A percentile compares a stretch with the other conserved stretches of the same genome.
These are phyloP conservation scores for Gentiana macrophylla DNA, from an alignment of 257 asterid species.

Conservation along the genomic window DNA sequence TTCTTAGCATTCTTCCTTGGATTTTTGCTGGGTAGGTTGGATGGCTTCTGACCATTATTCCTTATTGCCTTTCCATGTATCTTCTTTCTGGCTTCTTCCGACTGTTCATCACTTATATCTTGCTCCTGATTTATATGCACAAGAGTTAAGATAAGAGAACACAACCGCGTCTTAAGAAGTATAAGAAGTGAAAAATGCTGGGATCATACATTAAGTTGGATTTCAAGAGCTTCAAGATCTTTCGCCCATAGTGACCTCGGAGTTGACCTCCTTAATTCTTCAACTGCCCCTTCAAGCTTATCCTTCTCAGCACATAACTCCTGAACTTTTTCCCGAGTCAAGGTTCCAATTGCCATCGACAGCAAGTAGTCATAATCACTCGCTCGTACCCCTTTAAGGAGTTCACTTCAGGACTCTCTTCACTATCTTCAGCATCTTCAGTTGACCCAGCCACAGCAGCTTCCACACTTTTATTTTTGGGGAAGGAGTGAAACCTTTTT, in stretches of 20 bases:
- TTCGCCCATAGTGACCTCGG: slow-evolving; percentile 56
- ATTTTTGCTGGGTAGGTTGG: slow-evolving; percentile 28
- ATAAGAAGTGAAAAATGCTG: neutral
- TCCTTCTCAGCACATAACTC: slow-evolving; percentile 67
- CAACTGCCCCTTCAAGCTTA: slow-evolving; percentile 46
- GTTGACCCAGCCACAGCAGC: slow-evolving; percentile 53
- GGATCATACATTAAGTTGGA: slow-evolving; percentile 50
- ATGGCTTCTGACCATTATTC: slow-evolving; percentile 15
- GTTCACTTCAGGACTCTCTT: slow-evolving; percentile 31
- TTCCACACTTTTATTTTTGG: slow-evolving; percentile 44
- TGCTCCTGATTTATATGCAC: slow-evolving; percentile 35
- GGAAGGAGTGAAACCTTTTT: slow-evolving; percentile 82
- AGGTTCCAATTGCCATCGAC: slow-evolving; percentile 68
- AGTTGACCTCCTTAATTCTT: slow-evolving; percentile 55
- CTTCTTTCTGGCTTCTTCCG: slow-evolving; percentile 32
- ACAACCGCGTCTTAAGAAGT: neutral
- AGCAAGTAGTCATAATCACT: slow-evolving; percentile 90
- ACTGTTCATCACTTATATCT: slow-evolving; percentile 27
- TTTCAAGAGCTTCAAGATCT: slow-evolving; percentile 75
- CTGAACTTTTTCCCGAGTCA: slow-evolving; percentile 70
- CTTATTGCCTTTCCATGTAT: slow-evolving; percentile 23
- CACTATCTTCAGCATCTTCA: slow-evolving; percentile 61
- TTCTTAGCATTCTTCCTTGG: slow-evolving; percentile 46
- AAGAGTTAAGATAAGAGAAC: neutral
- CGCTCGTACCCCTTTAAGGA: slow-evolving; percentile 41